Evolutionary conservation across 345 rosid genomes (phyloP).

Genomic region (Triadica sebifera): DNA sequence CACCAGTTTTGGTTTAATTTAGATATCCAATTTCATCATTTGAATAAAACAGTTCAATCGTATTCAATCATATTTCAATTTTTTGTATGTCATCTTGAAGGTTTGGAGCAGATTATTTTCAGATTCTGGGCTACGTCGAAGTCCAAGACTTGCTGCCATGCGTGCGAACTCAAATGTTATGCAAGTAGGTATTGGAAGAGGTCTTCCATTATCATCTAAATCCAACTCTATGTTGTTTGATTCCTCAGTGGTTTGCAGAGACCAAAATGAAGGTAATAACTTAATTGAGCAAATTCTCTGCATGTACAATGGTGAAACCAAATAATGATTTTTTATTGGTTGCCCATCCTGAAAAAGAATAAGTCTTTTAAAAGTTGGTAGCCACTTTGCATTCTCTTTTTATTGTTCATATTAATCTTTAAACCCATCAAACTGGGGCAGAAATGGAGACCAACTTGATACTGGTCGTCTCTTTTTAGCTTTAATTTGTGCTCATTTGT

Average conservation of each 20-base stretch:
- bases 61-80: background rate
- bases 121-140: conserved; percentile 87
- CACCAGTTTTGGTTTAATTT: background rate
- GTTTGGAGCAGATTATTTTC: conserved; percentile 91
- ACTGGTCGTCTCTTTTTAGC: background rate
- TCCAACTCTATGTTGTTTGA: conserved; percentile 63
- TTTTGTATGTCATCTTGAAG: conserved; percentile 26
- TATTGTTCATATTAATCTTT: background rate
- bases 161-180: conserved; percentile 49
- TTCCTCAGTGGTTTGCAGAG: conserved; percentile 74
- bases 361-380: no score
- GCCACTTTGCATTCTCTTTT: background rate
- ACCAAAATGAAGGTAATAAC: conserved; percentile 75
- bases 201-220: conserved; percentile 42
- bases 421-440: background rate
- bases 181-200: conserved; percentile 62
- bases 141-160: conserved; percentile 70
- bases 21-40: background rate
- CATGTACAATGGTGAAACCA: background rate
- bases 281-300: conserved; percentile 8
- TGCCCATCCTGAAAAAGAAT: no score
- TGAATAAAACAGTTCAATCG: conserved; percentile 1
- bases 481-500: background rate
- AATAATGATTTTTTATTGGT: background rate
- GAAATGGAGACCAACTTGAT: background rate